A percentile compares a stretch with the other conserved stretches of the same genome.
phyloP scores from a whole-genome alignment of 208 protist genomes.

The Leishmania gerbilli region DNA sequence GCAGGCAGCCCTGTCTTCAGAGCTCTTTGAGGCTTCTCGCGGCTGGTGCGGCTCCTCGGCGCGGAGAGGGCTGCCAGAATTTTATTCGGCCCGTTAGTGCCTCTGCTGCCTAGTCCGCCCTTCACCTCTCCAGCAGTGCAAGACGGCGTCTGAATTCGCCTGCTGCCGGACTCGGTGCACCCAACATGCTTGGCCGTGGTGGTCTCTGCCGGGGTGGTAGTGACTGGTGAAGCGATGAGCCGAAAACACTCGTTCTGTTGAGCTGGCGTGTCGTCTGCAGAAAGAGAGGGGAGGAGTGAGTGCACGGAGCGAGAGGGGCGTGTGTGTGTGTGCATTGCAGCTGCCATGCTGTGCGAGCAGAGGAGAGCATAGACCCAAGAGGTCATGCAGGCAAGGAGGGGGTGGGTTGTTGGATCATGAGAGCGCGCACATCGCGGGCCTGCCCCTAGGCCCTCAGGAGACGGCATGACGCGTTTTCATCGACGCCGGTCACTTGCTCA shows the following conservation, averaged over 20 bases:
- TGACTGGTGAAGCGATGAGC: not conserved
- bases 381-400: not conserved
- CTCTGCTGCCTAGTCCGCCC: not conserved
- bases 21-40: not conserved
- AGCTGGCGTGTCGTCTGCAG: not conserved
- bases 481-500: not conserved
- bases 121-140: not conserved
- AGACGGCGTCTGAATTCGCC: not conserved
- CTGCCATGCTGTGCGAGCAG: not conserved
- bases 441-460: not conserved
- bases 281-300: not conserved
- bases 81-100: not conserved
- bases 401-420: not conserved
- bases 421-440: not conserved
- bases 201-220: not conserved
- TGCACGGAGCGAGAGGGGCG: not conserved
- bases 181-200: not conserved
- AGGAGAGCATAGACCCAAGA: not conserved
- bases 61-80: not conserved
- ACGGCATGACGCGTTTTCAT: not conserved
- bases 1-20: not conserved
- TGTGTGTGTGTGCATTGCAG: not conserved
- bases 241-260: not conserved
- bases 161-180: not conserved
- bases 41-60: not conserved